A percentile compares a stretch with the other conserved stretches of the same genome.
Conservation (phyloP, 163 green algal genomes). For the Scenedesmus sp. region DNA sequence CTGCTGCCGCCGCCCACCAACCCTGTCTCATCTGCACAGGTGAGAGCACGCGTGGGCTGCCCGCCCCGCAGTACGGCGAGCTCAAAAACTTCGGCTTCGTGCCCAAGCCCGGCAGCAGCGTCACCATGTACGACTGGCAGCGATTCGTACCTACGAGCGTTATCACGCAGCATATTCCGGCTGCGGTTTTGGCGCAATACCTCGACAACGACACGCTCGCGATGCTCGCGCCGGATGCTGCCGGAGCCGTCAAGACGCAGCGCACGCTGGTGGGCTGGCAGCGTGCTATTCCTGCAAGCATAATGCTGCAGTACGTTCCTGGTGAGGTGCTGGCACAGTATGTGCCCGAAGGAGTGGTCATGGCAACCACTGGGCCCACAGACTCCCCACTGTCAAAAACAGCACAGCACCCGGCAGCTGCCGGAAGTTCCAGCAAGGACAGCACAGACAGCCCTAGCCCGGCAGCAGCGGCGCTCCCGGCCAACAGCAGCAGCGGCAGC, state of each 20-base stretch:
- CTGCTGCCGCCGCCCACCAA: no score
- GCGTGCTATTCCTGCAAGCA: not conserved
- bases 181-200: constrained; percentile 7
- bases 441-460: not conserved
- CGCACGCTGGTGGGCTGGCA: constrained; percentile 36
- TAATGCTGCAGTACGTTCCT: constrained; percentile 37
- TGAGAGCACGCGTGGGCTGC: constrained; percentile 13
- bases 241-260: not conserved
- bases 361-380: not conserved
- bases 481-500: not conserved
- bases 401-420: not conserved
- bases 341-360: constrained; percentile 22
- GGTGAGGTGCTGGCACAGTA: constrained; percentile 16
- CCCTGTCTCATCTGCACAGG: not conserved
- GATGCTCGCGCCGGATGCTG: not conserved
- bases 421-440: not conserved
- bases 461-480: no score
- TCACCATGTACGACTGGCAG: constrained; percentile 46
- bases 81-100: constrained; percentile 51
- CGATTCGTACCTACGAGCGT: constrained; percentile 25
- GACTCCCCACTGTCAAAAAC: not conserved
- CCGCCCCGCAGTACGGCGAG: constrained; percentile 40
- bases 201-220: constrained; percentile 11
- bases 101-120: constrained; percentile 33
- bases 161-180: not conserved